phyloP scores from a whole-genome alignment of 2,329 filamentous ascomycete species.

The Rutstroemia sydowiana region DNA sequence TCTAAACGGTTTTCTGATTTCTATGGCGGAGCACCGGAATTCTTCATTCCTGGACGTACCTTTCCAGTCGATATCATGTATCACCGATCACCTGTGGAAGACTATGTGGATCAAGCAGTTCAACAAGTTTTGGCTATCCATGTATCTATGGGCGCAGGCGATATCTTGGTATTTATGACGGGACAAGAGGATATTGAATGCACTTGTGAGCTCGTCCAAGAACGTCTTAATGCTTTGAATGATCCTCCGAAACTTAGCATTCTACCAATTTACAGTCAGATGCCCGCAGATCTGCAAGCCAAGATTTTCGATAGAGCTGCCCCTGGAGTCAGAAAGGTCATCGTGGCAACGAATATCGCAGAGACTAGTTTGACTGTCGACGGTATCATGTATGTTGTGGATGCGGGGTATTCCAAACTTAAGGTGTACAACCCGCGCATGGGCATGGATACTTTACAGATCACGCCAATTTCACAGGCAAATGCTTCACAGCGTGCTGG shows the following conservation, averaged over 20 bases:
- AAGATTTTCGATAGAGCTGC: constrained; percentile 94
- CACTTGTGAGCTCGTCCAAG: constrained; percentile 87
- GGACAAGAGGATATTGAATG: constrained; percentile 97
- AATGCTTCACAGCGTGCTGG: constrained; percentile 92
- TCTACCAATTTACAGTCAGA: constrained; percentile 96
- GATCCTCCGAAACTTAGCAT: constrained; percentile 93
- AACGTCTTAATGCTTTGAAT: constrained; percentile 80
- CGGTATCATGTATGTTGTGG: constrained; percentile 98
- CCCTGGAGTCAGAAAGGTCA: constrained; percentile 89
- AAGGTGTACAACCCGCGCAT: constrained; percentile 99
- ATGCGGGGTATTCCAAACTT: constrained; percentile 91
- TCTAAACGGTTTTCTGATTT: constrained; percentile 92
- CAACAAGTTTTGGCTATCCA: constrained; percentile 95
- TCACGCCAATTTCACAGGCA: constrained; percentile 94
- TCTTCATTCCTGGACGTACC: constrained; percentile 89
- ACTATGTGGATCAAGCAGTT: constrained; percentile 95
- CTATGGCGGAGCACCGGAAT: constrained; percentile 92
- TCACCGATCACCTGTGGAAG: constrained; percentile 88
- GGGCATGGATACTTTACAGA: constrained; percentile 98
- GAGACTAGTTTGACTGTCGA: too few species aligned
- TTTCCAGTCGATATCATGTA: constrained; percentile 97
- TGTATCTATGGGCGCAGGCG: constrained; percentile 84
- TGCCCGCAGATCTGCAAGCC: constrained; percentile 95
- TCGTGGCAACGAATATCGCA: constrained; percentile 98
- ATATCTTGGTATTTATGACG: constrained; percentile 99